Evolutionary conservation across 306 rosid genomes (phyloP).

Genomic region (Citrullus colocynthis): DNA sequence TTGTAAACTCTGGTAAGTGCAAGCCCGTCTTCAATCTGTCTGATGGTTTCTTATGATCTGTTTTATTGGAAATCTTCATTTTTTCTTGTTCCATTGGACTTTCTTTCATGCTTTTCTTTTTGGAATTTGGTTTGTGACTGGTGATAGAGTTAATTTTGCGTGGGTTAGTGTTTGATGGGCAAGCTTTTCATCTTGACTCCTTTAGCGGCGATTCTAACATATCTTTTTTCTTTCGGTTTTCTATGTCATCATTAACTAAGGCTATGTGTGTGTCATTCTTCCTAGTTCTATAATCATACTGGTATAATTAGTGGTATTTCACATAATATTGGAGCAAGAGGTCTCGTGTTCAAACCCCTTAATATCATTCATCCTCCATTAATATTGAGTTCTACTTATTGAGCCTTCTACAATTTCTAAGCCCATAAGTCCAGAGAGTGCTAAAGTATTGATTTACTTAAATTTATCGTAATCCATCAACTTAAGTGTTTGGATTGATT

Average conservation of each 20-base stretch:
- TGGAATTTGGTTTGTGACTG: constrained; percentile 1
- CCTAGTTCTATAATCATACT: too few relatives aligned
- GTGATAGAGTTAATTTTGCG: background rate
- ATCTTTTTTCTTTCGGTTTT: background rate
- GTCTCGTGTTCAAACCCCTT: too few relatives aligned
- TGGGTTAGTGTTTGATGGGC: background rate
- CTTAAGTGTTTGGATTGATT: too few relatives aligned
- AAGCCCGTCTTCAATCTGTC: background rate
- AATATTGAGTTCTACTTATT: too few relatives aligned
- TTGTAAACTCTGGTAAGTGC: constrained; percentile 67
- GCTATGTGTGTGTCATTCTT: background rate
- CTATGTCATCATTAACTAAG: background rate
- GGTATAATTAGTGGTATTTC: too few relatives aligned
- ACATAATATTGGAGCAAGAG: too few relatives aligned
- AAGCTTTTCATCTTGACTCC: background rate
- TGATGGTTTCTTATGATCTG: background rate
- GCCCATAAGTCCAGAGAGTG: too few relatives aligned
- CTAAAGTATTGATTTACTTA: too few relatives aligned
- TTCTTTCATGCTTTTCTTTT: constrained; percentile 3
- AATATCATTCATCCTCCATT: too few relatives aligned
- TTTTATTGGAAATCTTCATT: background rate
- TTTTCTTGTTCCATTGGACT: background rate
- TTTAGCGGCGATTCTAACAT: background rate
- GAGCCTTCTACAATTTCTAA: too few relatives aligned
- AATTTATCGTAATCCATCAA: too few relatives aligned